A percentile compares a stretch with the other conserved stretches of the same genome.
Evolutionary conservation across 805 yeast species (phyloP).

Genomic region (Starmerella potacharoeniae): DNA sequence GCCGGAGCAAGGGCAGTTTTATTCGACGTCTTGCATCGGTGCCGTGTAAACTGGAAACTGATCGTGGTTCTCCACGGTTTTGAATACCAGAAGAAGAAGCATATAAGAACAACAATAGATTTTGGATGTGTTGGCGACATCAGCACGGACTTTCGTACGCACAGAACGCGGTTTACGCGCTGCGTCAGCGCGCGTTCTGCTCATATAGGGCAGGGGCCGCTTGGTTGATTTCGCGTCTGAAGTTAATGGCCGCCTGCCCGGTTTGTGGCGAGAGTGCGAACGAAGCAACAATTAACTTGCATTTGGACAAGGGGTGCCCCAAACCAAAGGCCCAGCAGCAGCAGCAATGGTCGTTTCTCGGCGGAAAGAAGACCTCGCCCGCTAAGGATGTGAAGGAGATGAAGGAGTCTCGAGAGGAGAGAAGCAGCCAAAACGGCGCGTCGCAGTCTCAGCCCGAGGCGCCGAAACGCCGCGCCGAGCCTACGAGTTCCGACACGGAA

Average conservation of each 20-base stretch:
- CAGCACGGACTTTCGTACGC: too few species aligned
- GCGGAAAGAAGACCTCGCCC: background rate
- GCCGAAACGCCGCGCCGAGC: background rate
- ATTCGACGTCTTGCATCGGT: too few species aligned
- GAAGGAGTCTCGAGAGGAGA: background rate
- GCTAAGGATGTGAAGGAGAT: background rate
- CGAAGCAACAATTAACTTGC: conserved; percentile 26
- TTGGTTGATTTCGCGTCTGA: background rate
- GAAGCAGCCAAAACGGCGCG: background rate
- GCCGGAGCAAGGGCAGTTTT: too few species aligned
- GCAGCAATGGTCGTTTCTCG: conserved; percentile 10
- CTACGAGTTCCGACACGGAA: background rate
- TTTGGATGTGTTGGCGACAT: too few species aligned
- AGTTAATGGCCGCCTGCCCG: conserved; percentile 25
- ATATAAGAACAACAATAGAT: too few species aligned
- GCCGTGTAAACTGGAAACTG: too few species aligned
- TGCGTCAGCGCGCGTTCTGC: background rate
- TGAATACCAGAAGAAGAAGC: too few species aligned
- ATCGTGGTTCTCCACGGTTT: too few species aligned
- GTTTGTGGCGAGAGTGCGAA: conserved; percentile 26
- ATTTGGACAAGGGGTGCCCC: conserved; percentile 30
- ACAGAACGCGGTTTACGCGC: too few species aligned
- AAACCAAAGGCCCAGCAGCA: conserved; percentile 4
- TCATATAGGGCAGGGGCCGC: background rate
- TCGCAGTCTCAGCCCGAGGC: background rate